Evolutionary conservation across 768 basidiomycete species (phyloP).

Genomic region (Amanita jacksonii): DNA sequence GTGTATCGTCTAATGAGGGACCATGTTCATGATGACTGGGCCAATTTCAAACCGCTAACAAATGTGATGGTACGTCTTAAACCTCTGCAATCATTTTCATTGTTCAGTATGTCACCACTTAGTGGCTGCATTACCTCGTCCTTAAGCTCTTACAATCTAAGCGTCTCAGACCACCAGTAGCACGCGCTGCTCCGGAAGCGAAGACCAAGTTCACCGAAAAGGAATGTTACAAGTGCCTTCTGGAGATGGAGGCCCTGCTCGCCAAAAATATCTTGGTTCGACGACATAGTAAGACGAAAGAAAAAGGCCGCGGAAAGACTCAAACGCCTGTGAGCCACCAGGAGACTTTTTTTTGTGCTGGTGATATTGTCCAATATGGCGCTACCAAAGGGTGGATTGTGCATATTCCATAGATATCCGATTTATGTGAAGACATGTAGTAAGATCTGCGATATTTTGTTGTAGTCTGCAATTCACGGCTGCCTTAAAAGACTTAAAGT

Average conservation of each 20-base stretch:
- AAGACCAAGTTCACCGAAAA: slow-evolving; percentile 44
- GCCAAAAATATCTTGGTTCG: slow-evolving; percentile 32
- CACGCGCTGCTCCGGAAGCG: neutral
- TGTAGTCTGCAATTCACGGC: too few species aligned
- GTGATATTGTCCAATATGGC: slow-evolving; percentile 55
- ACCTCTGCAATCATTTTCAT: slow-evolving; percentile 8
- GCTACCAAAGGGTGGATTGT: slow-evolving; percentile 54
- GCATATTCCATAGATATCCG: slow-evolving; percentile 11
- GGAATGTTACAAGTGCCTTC: slow-evolving; percentile 59
- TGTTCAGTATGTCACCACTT: slow-evolving; percentile 5
- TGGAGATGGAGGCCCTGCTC: slow-evolving; percentile 57
- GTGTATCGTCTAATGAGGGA: slow-evolving; percentile 83
- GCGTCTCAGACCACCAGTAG: slow-evolving; percentile 45
- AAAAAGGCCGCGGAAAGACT: slow-evolving; percentile 27
- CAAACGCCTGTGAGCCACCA: slow-evolving; percentile 13
- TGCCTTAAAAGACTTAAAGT: neutral
- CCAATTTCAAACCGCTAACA: slow-evolving; percentile 67
- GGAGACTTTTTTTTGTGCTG: slow-evolving; percentile 41
- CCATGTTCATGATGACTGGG: slow-evolving; percentile 58
- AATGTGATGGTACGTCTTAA: slow-evolving; percentile 68
- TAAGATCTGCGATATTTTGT: too few species aligned
- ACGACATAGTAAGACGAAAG: slow-evolving; percentile 22
- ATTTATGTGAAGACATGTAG: too few species aligned
- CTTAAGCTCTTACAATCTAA: slow-evolving; percentile 65
- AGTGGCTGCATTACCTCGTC: slow-evolving; percentile 91